Conservation (phyloP, 257 asterid genomes). For the Lavandula angustifolia region DNA sequence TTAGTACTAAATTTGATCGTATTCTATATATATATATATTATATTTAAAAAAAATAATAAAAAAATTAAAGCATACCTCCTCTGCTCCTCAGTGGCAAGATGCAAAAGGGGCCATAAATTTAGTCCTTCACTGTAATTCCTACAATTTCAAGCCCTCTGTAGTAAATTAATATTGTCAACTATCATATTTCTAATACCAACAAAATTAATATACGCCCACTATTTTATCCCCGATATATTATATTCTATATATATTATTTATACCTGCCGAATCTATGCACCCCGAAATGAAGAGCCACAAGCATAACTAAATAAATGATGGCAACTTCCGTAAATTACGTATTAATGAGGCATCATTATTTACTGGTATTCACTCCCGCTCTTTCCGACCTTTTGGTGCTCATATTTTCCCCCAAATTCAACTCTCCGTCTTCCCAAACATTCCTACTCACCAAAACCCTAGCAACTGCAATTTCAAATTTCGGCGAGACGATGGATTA, state of each 20-base stretch:
- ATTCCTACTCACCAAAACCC: constrained; percentile 43
- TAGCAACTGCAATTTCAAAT: constrained; percentile 33
- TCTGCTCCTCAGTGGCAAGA: no score
- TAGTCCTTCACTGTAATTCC: constrained; percentile 10
- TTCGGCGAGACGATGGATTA: background rate
- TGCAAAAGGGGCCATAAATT: background rate
- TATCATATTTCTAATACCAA: constrained; percentile 29
- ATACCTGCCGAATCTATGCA: constrained; percentile 32
- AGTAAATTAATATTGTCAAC: constrained; percentile 31
- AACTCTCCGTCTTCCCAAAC: background rate
- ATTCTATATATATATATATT: no score
- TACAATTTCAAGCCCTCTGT: constrained; percentile 9
- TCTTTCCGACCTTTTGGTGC: constrained; percentile 44
- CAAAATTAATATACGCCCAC: constrained; percentile 41
- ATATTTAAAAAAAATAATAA: no score
- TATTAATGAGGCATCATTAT: constrained; percentile 18
- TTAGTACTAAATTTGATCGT: background rate
- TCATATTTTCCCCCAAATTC: constrained; percentile 25
- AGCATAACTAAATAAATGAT: constrained; percentile 20
- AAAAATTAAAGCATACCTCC: no score
- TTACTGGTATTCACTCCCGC: constrained; percentile 44
- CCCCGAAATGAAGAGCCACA: constrained; percentile 3
- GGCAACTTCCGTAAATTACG: constrained; percentile 40
- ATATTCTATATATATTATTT: background rate
- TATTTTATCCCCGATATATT: background rate